Base-by-base conservation (phyloP, 768 basidiomycete genomes). In the Inosperma sp. region DNA sequence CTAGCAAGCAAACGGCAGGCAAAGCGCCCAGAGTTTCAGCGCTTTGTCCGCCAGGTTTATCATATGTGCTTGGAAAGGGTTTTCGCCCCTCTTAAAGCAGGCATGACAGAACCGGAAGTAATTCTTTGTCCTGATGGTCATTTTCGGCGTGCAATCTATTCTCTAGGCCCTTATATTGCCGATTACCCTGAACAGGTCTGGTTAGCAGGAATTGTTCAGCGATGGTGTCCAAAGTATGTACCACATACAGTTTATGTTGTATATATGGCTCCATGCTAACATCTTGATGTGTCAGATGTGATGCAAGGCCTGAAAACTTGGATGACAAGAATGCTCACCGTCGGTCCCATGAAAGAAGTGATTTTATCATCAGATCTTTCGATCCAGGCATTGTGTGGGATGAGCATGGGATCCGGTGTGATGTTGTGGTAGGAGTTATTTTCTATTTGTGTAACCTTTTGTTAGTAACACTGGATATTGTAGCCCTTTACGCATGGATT, bases 171-270 rank as follows among this genome's bases (percentile, higher is more conserved):
- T 0, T 65, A 63, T 41, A 69, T 71, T 40, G 66, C 67, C 0
- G 68, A 71, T 37, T 71, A 71, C 47, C 70, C 69, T 0, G 69
- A 71, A 47, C 70, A 71, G 36, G 65, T 63, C 0, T 57, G 43
- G 34, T 45, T 67, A 0, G 43, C 62, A 0, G 41, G 61, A 12
- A 53, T 68, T 34, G 65, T 72, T 0, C 49, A 56, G 10, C 47
- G 55, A 5, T 63, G 62, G 60, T 60, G 56, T 44, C 52, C 55
- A 19, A 44, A 51, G 51, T 49, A 42, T 3, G 46, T 56, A 17
- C 2, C 37, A 12, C 30, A 14, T 21, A n/a, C n/a, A 4, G 16
- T 21, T 48, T 22, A 7, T 4, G 3, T 22, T 10, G 23, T 3
- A 17, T 12, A 16, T 8, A 5, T 21, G 2, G 2, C 2, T 14